Conservation (phyloP, 2,329 filamentous ascomycete genomes). For the Tolypocladium tropicale region DNA sequence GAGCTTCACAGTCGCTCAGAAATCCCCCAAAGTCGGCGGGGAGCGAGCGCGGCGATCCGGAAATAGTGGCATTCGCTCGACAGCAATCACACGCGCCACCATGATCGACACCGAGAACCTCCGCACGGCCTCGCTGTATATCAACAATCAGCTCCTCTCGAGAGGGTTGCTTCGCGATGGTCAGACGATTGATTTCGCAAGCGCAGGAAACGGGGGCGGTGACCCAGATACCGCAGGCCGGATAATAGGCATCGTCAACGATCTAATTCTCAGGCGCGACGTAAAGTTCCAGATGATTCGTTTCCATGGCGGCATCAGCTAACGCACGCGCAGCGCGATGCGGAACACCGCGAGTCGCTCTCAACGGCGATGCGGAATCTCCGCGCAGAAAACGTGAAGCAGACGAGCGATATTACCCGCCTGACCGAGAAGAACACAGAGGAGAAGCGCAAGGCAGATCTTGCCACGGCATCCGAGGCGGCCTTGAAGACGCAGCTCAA, state of each 20-base stretch:
- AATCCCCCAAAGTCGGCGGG: background rate
- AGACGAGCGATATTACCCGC: conserved; percentile 57
- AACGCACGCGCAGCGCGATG: conserved; percentile 56
- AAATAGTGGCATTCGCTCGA: background rate
- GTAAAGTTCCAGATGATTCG: conserved; percentile 32
- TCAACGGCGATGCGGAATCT: conserved; percentile 68
- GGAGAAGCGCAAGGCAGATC: conserved; percentile 42
- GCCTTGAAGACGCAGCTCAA: conserved; percentile 59
- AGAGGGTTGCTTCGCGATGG: conserved; percentile 57
- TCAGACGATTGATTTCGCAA: conserved; percentile 72
- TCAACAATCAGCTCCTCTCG: conserved; percentile 62
- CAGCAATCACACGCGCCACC: conserved; percentile 6
- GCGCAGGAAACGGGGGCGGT: conserved; percentile 52
- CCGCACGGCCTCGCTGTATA: conserved; percentile 57
- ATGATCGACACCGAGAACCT: conserved; percentile 54
- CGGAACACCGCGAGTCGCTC: conserved; percentile 76
- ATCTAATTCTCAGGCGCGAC: conserved; percentile 81
- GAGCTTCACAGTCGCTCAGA: background rate
- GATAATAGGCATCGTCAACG: conserved; percentile 89
- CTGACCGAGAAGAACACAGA: conserved; percentile 44
- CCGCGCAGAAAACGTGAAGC: conserved; percentile 64
- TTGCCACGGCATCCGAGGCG: conserved; percentile 60
- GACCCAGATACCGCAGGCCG: conserved; percentile 62
- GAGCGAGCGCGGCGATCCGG: background rate
- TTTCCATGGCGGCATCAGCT: background rate